Percentiles rank a stretch among this genome's conserved stretches.
Evolutionary conservation across 2,329 filamentous ascomycete species (phyloP).

Genomic region (Torrubiella hemipterigena): DNA sequence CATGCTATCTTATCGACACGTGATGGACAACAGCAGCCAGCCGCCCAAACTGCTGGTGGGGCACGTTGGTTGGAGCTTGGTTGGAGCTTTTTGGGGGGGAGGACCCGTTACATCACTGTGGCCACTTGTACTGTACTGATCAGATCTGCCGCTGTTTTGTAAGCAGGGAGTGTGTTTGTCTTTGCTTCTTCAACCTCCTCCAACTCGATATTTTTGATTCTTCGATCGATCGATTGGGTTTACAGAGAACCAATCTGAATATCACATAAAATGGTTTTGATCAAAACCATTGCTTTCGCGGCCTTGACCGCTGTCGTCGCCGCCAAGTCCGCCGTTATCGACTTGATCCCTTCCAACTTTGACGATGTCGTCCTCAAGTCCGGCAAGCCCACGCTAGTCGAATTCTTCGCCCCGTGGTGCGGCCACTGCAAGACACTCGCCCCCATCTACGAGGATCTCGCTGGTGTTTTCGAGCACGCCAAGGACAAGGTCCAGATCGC

Average conservation of each 20-base stretch:
- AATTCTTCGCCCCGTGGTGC: conserved; percentile 98
- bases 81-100: too few species aligned
- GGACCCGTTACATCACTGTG: too few species aligned
- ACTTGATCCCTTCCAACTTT: conserved; percentile 85
- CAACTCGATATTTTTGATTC: too few species aligned
- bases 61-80: too few species aligned
- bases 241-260: too few species aligned
- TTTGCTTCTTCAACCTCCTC: too few species aligned
- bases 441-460: conserved; percentile 89
- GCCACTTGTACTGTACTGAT: too few species aligned
- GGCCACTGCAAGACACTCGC: conserved; percentile 98
- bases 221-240: too few species aligned
- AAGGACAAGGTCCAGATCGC: conserved; percentile 70
- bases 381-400: conserved; percentile 89
- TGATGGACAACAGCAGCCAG: too few species aligned
- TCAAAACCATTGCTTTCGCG: conserved; percentile 49
- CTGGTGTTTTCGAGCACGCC: conserved; percentile 56
- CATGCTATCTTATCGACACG: conserved; percentile 12
- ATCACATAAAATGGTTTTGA: conserved; percentile 34
- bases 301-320: conserved; percentile 42
- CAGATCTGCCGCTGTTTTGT: too few species aligned
- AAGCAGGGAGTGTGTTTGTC: too few species aligned
- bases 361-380: conserved; percentile 80
- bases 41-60: too few species aligned
- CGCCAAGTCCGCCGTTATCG: conserved; percentile 74